These are phyloP conservation scores for Nevesoporus exiguus DNA, from an alignment of 768 basidiomycete genomes.

Conservation along the genomic window DNA sequence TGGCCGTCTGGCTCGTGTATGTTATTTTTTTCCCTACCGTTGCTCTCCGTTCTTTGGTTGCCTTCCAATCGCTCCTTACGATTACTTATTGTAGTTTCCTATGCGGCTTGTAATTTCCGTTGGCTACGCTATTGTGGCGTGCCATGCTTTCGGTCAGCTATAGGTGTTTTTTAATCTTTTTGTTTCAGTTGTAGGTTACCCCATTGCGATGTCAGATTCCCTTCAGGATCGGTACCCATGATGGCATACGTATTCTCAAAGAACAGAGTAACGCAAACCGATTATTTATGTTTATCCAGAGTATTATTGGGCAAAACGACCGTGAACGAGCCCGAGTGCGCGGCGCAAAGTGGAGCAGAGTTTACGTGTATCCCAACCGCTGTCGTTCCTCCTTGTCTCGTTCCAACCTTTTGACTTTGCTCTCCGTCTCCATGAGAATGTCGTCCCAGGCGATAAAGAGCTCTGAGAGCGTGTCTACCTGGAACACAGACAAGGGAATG, in stretches of 20 bases:
- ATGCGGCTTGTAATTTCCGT: conserved; percentile 23
- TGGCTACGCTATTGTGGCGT: conserved; percentile 12
- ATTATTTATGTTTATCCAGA: conserved; percentile 18
- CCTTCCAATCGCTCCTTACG: conserved; percentile 2
- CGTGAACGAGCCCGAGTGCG: neutral
- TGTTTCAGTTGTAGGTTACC: conserved; percentile 22
- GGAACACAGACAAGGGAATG: neutral
- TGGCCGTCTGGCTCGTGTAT: conserved; percentile 6
- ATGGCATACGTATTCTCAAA: conserved; percentile 7
- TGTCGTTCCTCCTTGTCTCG: conserved; percentile 56
- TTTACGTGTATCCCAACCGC: conserved; percentile 56
- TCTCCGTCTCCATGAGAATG: conserved; percentile 63
- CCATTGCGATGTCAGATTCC: conserved; percentile 10
- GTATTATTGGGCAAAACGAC: conserved; percentile 12
- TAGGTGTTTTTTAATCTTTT: conserved; percentile 12
- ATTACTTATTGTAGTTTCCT: conserved; percentile 19
- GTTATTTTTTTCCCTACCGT: conserved; percentile 4
- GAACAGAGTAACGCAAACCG: conserved; percentile 16
- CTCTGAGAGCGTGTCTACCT: conserved; percentile 82
- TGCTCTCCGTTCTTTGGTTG: conserved; percentile 7
- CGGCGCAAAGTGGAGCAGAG: neutral
- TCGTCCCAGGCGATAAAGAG: conserved; percentile 87
- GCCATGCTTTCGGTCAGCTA: neutral
- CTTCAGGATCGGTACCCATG: conserved; percentile 11
- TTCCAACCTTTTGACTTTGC: conserved; percentile 54